Percentiles rank a stretch among this genome's conserved stretches.
Conservation (phyloP, 371 early-diverging fungal genomes). For the Capillidium rhysosporum region DNA sequence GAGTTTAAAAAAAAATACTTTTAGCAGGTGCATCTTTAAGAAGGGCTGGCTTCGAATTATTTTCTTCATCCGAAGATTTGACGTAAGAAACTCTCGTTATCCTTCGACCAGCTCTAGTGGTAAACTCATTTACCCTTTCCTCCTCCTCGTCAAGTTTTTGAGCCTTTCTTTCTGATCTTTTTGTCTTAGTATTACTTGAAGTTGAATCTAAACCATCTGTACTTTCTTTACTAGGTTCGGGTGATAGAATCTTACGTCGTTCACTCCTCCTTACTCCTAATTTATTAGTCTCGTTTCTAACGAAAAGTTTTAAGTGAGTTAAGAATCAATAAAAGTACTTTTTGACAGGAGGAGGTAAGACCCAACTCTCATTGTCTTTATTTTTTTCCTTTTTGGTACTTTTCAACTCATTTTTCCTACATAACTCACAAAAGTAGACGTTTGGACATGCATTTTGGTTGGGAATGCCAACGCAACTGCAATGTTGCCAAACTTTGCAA, state of each 20-base stretch:
- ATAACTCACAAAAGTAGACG: slow-evolving; percentile 72
- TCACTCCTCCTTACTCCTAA: too few species aligned
- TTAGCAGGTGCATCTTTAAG: too few species aligned
- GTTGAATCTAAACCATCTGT: too few species aligned
- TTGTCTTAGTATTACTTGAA: neutral
- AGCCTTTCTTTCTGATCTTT: neutral
- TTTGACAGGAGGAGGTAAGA: too few species aligned
- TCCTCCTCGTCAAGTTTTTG: neutral
- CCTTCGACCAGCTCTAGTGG: neutral
- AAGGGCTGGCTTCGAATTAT: neutral
- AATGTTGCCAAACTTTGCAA: slow-evolving; percentile 84
- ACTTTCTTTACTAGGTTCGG: too few species aligned
- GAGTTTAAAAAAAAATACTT: too few species aligned
- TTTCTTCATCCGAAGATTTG: slow-evolving; percentile 2
- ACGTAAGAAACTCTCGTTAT: neutral
- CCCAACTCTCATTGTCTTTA: neutral
- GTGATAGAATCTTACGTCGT: too few species aligned
- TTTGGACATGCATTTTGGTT: slow-evolving; percentile 48
- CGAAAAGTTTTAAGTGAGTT: too few species aligned
- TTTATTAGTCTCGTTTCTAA: too few species aligned
- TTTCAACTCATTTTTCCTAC: slow-evolving; percentile 10
- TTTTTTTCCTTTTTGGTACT: neutral
- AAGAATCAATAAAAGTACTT: too few species aligned
- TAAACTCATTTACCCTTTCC: neutral
- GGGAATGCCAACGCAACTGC: slow-evolving; percentile 57